phyloP scores from a whole-genome alignment of 768 basidiomycete species.

The Rhodotorula paludigena region DNA sequence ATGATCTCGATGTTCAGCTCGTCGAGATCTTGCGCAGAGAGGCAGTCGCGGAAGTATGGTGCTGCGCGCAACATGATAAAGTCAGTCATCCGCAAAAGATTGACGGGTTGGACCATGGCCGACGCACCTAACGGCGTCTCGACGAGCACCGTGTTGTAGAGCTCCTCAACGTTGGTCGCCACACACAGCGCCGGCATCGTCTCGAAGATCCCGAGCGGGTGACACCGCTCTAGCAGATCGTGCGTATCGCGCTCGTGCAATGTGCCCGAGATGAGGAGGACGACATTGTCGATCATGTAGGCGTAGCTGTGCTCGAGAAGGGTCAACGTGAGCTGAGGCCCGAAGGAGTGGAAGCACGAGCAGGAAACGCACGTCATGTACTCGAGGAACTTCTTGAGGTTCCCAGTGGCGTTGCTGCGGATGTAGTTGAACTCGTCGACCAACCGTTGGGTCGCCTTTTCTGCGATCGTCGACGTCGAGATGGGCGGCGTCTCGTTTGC shows the following conservation, averaged over 20 bases:
- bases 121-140: slow-evolving; percentile 92
- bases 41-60: slow-evolving; percentile 92
- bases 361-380: slow-evolving; percentile 77
- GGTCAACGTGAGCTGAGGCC: neutral
- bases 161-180: slow-evolving; percentile 95
- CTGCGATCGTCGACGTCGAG: slow-evolving; percentile 82
- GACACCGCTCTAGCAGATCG: slow-evolving; percentile 91
- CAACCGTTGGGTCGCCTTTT: slow-evolving; percentile 88
- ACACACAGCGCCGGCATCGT: slow-evolving; percentile 99
- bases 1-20: slow-evolving; percentile 99
- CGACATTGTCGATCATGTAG: slow-evolving; percentile 99
- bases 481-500: slow-evolving; percentile 91
- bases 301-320: slow-evolving; percentile 61
- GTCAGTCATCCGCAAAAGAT: slow-evolving; percentile 2
- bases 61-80: slow-evolving; percentile 51
- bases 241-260: slow-evolving; percentile 95
- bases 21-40: slow-evolving; percentile 91
- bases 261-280: slow-evolving; percentile 93
- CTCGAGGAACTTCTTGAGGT: slow-evolving; percentile 86
- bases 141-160: slow-evolving; percentile 92
- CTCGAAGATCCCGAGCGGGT: slow-evolving; percentile 93
- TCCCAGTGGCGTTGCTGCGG: slow-evolving; percentile 81
- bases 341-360: neutral
- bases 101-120: too few species aligned
- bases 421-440: slow-evolving; percentile 97